Evolutionary conservation across 768 basidiomycete species (phyloP), one percentile per base, ranked within the genome.

Genomic region (Lactarius sanguifluus): DNA sequence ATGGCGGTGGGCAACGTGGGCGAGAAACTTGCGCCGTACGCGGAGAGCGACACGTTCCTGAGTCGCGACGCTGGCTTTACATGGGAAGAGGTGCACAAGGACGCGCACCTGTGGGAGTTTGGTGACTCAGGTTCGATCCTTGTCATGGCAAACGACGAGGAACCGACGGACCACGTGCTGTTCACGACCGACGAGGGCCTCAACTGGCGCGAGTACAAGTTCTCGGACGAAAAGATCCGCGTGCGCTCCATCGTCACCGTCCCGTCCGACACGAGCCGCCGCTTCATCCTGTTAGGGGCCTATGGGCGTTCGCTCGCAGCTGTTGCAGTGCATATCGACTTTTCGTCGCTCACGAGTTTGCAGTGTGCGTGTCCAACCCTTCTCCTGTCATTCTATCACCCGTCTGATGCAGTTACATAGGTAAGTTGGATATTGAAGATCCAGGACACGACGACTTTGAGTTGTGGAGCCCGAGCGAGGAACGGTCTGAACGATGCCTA

Each of bases 1-100:
- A 92, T 99, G 85, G 97, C 91, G 1, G 95, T 98, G 55, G 97
- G 97, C 9, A 98, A 94, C 71, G 96, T 99, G 16, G 97, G 97
- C 47, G 90, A 94, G 69, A 74, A 79, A 1, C 85, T 99, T 2
- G 87, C 85, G 0, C 79, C 87, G 0, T 99, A 99, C 78, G 83
- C 81, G 4, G 91, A 98, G 36, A 88, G 89, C 67, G 96, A 98
- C 75, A 97, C 95, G 2, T 98, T 97, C 88, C 83, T 98, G 50
- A 94, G 92, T 64, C 92, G 97, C 5, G 94, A 99, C 71, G 97
- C 87, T 2, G 97, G 97, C 10, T 97, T 97, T 78, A 94, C 92
- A 0, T 99, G 97, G 97, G 87, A 97, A 75, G 97, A 99, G 78
- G 90, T 99, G 0, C 95, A 95, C 80, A 99, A 99, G 75, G 96